Percentiles rank a stretch among this genome's conserved stretches.
Evolutionary conservation across 345 rosid genomes (phyloP).

Genomic region (Melastoma malabathricum): DNA sequence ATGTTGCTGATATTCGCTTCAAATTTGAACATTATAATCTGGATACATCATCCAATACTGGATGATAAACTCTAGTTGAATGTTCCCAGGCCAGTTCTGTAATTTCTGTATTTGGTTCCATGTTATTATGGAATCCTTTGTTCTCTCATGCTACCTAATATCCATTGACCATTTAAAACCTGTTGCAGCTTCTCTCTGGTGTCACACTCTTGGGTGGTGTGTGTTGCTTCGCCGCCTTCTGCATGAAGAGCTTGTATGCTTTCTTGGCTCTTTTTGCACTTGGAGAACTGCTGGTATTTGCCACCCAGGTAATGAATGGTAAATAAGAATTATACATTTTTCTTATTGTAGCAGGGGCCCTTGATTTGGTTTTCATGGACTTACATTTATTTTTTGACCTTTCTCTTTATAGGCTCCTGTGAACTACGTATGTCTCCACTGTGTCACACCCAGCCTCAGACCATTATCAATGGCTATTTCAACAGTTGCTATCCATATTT

Average conservation of each 20-base stretch:
- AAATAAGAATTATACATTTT: no score
- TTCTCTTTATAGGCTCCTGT: conserved; percentile 62
- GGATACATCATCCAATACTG: no score
- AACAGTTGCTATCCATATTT: conserved; percentile 78
- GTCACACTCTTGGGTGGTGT: conserved; percentile 70
- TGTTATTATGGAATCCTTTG: no score
- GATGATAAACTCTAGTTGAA: no score
- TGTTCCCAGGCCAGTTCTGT: no score
- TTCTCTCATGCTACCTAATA: no score
- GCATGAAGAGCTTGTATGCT: conserved; percentile 50
- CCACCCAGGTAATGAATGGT: conserved; percentile 60
- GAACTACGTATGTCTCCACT: conserved; percentile 83
- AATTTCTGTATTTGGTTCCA: no score
- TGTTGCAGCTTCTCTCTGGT: conserved; percentile 58
- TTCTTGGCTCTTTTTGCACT: conserved; percentile 64
- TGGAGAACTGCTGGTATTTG: conserved; percentile 86
- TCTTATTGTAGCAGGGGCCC: background rate
- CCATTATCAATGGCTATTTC: conserved; percentile 92
- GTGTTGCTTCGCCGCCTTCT: conserved; percentile 77
- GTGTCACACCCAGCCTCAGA: conserved; percentile 82
- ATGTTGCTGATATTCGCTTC: no score
- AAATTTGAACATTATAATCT: no score
- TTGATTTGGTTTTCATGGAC: background rate
- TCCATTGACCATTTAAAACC: no score
- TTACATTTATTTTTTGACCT: background rate